A percentile compares a stretch with the other conserved stretches of the same genome.
phyloP scores from a whole-genome alignment of 208 protist species.

The Herpetomonas tarakana region DNA sequence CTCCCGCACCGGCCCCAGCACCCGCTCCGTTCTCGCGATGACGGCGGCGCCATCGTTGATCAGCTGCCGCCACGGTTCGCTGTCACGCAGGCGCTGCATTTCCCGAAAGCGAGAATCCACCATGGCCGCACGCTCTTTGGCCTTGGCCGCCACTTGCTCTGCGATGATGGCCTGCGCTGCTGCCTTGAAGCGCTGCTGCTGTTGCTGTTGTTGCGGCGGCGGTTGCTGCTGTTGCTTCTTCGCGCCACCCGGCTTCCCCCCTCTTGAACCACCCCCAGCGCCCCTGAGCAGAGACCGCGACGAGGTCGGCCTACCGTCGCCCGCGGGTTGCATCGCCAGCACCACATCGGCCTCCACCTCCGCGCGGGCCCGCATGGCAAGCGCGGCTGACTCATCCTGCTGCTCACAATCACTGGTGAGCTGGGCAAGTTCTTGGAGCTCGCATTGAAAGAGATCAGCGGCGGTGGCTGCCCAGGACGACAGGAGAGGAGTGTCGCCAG shows the following conservation, averaged over 20 bases:
- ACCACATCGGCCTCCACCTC: neutral
- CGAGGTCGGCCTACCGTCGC: too few species aligned
- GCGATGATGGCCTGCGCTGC: neutral
- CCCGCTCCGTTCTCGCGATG: constrained; percentile 11
- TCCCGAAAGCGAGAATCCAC: constrained; percentile 4
- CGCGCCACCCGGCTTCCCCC: too few species aligned
- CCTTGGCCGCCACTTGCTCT: neutral
- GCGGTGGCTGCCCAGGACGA: neutral
- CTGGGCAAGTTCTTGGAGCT: neutral
- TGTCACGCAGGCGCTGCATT: neutral
- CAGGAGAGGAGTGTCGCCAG: neutral
- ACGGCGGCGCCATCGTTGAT: constrained; percentile 17
- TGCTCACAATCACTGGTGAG: neutral
- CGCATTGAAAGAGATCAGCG: neutral
- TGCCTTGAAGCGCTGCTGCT: constrained; percentile 5
- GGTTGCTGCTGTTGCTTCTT: neutral
- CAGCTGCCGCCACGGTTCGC: constrained; percentile 20
- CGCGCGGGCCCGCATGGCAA: neutral
- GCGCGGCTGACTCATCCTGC: neutral
- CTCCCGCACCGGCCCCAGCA: constrained; percentile 19
- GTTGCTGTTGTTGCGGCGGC: neutral
- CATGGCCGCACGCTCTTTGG: constrained; percentile 4
- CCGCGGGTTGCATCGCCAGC: neutral
- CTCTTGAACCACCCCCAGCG: too few species aligned
- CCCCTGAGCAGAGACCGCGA: too few species aligned